Percentiles rank a stretch among this genome's conserved stretches.
Conservation (phyloP, 768 basidiomycete genomes). For the Rhizopogon salebrosus region DNA sequence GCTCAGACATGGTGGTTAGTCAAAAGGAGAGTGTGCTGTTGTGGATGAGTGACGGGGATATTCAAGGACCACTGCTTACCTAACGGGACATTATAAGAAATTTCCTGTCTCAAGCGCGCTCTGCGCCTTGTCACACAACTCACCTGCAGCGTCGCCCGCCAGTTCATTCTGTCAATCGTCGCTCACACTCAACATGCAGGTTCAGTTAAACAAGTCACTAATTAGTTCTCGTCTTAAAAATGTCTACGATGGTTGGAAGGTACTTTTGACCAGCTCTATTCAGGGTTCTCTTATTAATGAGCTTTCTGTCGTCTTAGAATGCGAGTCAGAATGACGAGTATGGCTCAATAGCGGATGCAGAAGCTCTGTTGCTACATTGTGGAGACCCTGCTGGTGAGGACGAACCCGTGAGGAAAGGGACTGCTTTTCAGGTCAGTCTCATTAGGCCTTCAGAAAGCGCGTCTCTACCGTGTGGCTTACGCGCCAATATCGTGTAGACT, state of each 20-base stretch:
- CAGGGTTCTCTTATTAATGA: constrained; percentile 7
- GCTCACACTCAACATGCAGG: constrained; percentile 41
- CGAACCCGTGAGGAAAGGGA: constrained; percentile 85
- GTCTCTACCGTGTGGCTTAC: constrained; percentile 2
- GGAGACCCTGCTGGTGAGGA: constrained; percentile 84
- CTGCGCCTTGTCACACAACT: constrained; percentile 11
- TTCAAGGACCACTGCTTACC: constrained; percentile 17
- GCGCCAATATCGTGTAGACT: constrained; percentile 49
- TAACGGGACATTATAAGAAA: constrained; percentile 24
- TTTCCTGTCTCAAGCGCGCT: constrained; percentile 24
- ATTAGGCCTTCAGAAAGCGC: not conserved
- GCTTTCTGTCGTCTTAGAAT: constrained; percentile 35
- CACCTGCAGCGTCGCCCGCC: constrained; percentile 12
- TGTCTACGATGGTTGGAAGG: constrained; percentile 61
- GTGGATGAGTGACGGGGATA: not conserved
- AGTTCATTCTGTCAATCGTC: constrained; percentile 6
- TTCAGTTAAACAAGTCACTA: constrained; percentile 63
- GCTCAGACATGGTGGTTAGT: constrained; percentile 64
- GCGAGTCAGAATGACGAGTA: constrained; percentile 69
- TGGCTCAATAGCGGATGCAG: constrained; percentile 58
- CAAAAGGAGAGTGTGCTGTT: not conserved
- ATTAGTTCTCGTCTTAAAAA: constrained; percentile 54
- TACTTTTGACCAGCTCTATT: constrained; percentile 25
- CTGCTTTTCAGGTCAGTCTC: constrained; percentile 77
- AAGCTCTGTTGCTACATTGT: constrained; percentile 66